Evolutionary conservation across 768 basidiomycete genomes (phyloP), one percentile per base, ranked within the genome.

Genomic region (Leccinum subgranulosum): DNA sequence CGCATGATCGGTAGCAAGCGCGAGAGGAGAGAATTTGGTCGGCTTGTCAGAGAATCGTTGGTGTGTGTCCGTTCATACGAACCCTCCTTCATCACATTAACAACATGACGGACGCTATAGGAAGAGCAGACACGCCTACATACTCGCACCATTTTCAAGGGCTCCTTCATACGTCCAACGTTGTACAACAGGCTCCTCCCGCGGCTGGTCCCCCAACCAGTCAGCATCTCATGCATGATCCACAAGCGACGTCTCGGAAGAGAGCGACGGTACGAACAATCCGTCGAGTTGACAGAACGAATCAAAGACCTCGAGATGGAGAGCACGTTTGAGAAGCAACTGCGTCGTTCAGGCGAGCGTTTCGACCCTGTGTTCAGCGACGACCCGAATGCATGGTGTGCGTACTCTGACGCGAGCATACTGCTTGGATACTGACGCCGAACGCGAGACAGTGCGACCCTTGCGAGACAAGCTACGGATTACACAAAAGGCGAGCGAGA

Each of bases 141-240:
- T 36, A 80, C 76, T 21, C 81, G 85, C 4, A 86, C 89, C 12
- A 85, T 87, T 33, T 71, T 92, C 57, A 92, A 90, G 7, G 89
- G 92, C 5, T 80, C 78, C 2, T 82, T 83, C 68, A 67, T 92
- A n/a, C 84, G 83, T 11, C 81, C 92, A 0, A 78, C 86, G 0
- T 52, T 82, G 8, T 83, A 73, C 71, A 84, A 92, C 67, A 77
- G 74, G 0, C 90, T 92, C 1, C 79, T 97, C 14, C 92, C 92
- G 0, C 84, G 90, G 0, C 75, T 97, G 63, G 84, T 80, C 41
- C 92, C 90, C 1, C 92, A 96, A 60, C 94, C 95, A 0, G 63
- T 73, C 5, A 76, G 80, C n/a, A 81, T 94, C 47, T 78, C 82
- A 2, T 80, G 82, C 69, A 91, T 94, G 76, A 90, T 95, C 33